Conservation (phyloP, 1,284 basidiomycete genomes). For the Trichosporon sp. region DNA sequence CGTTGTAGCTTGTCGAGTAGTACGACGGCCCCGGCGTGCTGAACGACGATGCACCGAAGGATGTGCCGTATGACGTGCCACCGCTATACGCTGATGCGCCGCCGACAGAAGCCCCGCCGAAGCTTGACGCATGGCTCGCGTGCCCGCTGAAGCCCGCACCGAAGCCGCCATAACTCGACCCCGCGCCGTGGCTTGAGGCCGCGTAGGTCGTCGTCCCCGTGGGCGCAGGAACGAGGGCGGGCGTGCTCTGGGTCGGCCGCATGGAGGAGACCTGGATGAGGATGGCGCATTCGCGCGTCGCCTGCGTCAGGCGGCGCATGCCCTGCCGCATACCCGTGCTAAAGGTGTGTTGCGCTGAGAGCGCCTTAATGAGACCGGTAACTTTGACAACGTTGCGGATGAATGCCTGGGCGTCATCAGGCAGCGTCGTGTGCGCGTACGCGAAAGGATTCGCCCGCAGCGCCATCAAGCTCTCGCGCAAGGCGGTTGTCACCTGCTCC, state of each 20-base stretch:
- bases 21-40: background rate
- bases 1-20: conserved; percentile 19
- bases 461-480: conserved; percentile 49
- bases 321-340: conserved; percentile 47
- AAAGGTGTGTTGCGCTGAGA: conserved; percentile 54
- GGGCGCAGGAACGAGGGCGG: conserved; percentile 18
- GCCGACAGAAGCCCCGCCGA: background rate
- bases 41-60: background rate
- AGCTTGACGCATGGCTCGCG: background rate
- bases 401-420: conserved; percentile 49
- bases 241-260: conserved; percentile 41
- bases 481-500: conserved; percentile 46
- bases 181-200: background rate
- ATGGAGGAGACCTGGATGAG: conserved; percentile 55
- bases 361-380: conserved; percentile 54
- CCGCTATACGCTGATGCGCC: background rate
- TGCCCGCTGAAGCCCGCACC: background rate
- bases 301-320: conserved; percentile 55
- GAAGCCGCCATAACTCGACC: background rate
- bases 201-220: background rate
- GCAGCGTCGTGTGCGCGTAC: conserved; percentile 40
- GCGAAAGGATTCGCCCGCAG: conserved; percentile 46
- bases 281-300: conserved; percentile 59
- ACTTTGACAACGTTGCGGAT: conserved; percentile 58
- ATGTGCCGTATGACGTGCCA: background rate